Evolutionary conservation across 2,329 filamentous ascomycete species (phyloP).

Genomic region (Fonsecaea nubica): DNA sequence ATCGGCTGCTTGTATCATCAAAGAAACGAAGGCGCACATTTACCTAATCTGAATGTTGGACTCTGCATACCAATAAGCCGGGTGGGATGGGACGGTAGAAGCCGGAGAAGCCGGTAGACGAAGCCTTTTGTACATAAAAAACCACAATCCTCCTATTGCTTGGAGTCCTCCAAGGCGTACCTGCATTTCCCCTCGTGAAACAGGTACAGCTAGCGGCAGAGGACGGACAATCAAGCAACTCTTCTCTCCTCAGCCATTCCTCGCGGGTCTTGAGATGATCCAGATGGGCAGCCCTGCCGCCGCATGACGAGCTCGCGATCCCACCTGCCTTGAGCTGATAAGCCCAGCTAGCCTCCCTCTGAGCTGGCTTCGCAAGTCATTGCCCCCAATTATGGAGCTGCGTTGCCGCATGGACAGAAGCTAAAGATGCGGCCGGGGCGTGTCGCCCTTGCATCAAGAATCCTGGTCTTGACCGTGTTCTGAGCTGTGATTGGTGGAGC

Average conservation of each 20-base stretch:
- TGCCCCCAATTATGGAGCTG: constrained; percentile 24
- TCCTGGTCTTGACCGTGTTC: constrained; percentile 29
- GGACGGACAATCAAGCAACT: constrained; percentile 32
- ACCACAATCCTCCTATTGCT: constrained; percentile 14
- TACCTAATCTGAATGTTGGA: constrained; percentile 31
- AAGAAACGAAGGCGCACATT: constrained; percentile 33
- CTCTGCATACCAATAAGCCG: constrained; percentile 32
- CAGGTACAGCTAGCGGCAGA: constrained; percentile 30
- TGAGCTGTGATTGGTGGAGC: constrained; percentile 31
- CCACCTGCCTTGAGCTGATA: constrained; percentile 8
- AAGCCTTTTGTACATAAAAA: constrained; percentile 38
- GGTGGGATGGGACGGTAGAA: constrained; percentile 24
- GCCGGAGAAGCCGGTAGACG: constrained; percentile 38
- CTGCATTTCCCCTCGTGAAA: constrained; percentile 29
- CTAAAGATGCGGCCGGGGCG: constrained; percentile 28
- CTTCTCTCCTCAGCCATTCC: constrained; percentile 32
- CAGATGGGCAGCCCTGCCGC: neutral
- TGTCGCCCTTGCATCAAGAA: constrained; percentile 38
- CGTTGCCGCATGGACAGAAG: constrained; percentile 23
- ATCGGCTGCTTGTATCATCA: constrained; percentile 39
- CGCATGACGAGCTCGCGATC: neutral
- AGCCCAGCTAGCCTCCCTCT: constrained; percentile 6
- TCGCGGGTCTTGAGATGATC: neutral
- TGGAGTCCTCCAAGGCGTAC: constrained; percentile 25
- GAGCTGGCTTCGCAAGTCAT: neutral